Evolutionary conservation across 2,329 filamentous ascomycete species (phyloP).

Genomic region (Aspergillus intermedius): DNA sequence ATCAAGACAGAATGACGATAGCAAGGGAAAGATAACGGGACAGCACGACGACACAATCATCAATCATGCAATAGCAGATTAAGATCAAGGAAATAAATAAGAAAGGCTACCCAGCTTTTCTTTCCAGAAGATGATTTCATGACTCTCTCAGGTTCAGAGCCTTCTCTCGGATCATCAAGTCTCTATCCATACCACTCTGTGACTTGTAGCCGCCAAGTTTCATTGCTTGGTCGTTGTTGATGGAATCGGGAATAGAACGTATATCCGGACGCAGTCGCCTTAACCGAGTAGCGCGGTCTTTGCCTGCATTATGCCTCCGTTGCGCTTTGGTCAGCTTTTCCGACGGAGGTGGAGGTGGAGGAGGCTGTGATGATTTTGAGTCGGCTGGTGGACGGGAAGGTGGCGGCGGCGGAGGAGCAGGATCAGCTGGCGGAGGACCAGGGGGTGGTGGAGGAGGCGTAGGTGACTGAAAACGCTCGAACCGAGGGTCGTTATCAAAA

Average conservation of each 20-base stretch:
- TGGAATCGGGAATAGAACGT: conserved; percentile 17
- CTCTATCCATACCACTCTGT: conserved; percentile 27
- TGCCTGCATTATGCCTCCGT: conserved; percentile 19
- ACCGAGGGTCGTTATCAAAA: conserved; percentile 38
- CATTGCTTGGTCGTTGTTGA: conserved; percentile 24
- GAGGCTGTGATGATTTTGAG: conserved; percentile 1
- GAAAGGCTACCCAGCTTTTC: not conserved
- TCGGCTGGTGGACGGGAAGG: conserved; percentile 17
- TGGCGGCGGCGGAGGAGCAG: conserved; percentile 16
- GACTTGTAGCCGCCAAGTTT: conserved; percentile 26
- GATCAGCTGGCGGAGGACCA: conserved; percentile 12
- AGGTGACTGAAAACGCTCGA: conserved; percentile 23
- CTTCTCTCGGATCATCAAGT: conserved; percentile 21
- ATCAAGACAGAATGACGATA: not conserved
- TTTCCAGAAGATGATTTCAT: not conserved
- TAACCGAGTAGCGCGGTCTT: conserved; percentile 25
- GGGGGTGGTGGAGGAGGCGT: conserved; percentile 22
- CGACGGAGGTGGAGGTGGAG: conserved; percentile 9
- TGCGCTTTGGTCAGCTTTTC: conserved; percentile 20
- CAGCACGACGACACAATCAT: not conserved
- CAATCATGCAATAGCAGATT: not conserved
- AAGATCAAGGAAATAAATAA: not conserved
- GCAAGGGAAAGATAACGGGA: not conserved
- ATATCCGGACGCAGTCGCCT: conserved; percentile 26
- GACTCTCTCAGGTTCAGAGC: conserved; percentile 4